phyloP scores from a whole-genome alignment of 2,329 filamentous ascomycete species.

The Huntiella omanensis region DNA sequence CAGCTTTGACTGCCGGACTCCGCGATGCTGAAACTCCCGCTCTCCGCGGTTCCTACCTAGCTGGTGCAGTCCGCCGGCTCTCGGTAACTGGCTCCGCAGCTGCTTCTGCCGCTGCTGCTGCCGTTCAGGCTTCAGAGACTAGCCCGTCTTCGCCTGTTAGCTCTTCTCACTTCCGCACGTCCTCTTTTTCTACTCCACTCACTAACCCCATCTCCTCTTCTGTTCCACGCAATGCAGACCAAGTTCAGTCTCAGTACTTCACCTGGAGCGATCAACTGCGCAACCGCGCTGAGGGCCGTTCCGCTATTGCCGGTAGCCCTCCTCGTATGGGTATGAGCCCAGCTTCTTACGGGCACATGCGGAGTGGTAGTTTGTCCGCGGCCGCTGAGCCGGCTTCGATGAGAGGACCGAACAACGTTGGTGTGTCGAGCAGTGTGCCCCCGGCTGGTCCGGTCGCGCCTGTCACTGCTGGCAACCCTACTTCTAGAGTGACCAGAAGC shows the following conservation, averaged over 20 bases:
- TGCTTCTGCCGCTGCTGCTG: not conserved
- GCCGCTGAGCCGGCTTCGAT: not conserved
- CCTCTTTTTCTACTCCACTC: constrained; percentile 2
- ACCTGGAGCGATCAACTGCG: constrained; percentile 96
- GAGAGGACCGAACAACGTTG: constrained; percentile 35
- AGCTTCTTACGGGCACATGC: not conserved
- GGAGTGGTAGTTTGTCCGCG: not conserved
- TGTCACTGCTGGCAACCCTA: constrained; percentile 24
- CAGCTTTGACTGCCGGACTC: constrained; percentile 4
- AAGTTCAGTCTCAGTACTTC: constrained; percentile 67
- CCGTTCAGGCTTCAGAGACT: not conserved
- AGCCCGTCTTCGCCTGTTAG: not conserved
- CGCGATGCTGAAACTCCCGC: not conserved
- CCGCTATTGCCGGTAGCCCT: constrained; percentile 6
- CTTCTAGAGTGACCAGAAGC: constrained; percentile 24
- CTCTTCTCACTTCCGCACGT: not conserved
- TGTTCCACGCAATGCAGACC: constrained; percentile 3
- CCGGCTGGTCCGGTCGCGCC: constrained; percentile 15
- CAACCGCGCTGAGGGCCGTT: constrained; percentile 46
- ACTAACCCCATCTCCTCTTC: constrained; percentile 5
- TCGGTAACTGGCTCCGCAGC: constrained; percentile 7
- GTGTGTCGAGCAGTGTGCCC: constrained; percentile 16
- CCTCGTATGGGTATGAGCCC: constrained; percentile 5
- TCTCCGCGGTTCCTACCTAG: constrained; percentile 5
- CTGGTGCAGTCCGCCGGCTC: constrained; percentile 9